Percentiles rank a stretch among this genome's conserved stretches.
Conservation (phyloP, 2,329 filamentous ascomycete genomes). For the Cryphonectria japonica region DNA sequence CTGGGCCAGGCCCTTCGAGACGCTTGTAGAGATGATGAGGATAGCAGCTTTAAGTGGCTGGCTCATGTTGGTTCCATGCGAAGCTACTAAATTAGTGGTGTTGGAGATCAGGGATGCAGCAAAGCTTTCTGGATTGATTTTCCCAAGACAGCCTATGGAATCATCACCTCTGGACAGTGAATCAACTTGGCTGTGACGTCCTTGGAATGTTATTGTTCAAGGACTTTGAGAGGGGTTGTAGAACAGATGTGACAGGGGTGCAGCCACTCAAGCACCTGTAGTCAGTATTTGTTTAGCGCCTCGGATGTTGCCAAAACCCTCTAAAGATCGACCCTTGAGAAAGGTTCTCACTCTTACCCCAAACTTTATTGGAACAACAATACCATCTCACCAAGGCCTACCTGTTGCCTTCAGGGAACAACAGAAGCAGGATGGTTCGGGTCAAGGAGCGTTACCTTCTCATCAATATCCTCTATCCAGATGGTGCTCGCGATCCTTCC, state of each 20-base stretch:
- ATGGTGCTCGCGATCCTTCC: slow-evolving; percentile 45
- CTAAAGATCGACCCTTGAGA: slow-evolving; percentile 1
- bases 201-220: neutral
- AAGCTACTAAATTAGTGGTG: neutral
- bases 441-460: slow-evolving; percentile 95
- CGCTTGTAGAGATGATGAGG: slow-evolving; percentile 89
- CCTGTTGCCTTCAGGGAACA: too few species aligned
- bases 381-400: neutral
- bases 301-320: neutral
- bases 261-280: neutral
- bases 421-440: slow-evolving; percentile 73
- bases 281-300: neutral
- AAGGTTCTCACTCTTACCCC: neutral
- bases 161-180: neutral
- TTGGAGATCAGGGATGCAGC: neutral
- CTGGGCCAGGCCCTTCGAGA: slow-evolving; percentile 74
- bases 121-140: neutral
- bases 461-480: slow-evolving; percentile 89
- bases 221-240: neutral
- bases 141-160: neutral
- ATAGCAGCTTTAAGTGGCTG: slow-evolving; percentile 70
- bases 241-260: neutral
- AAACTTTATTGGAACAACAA: neutral
- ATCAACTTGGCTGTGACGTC: neutral
- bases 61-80: slow-evolving; percentile 16